Conservation (phyloP, 1,284 basidiomycete species). For the Rhodotorula sp. region DNA sequence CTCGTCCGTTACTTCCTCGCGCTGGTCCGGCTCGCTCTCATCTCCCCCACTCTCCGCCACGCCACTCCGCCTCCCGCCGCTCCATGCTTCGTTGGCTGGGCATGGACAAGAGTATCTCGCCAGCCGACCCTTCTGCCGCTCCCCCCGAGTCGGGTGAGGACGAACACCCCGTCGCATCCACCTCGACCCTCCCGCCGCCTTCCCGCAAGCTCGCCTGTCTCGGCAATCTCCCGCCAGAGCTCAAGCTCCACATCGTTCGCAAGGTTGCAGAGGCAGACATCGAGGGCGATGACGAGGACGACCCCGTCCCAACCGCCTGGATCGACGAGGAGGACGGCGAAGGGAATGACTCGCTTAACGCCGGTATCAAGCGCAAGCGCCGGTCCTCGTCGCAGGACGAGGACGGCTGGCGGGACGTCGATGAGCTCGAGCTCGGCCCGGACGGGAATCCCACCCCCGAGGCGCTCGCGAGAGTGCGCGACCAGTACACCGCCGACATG, state of each 20-base stretch:
- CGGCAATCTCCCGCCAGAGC: conserved; percentile 30
- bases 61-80: too few species aligned
- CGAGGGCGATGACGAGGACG: conserved; percentile 5
- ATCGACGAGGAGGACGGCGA: conserved; percentile 8
- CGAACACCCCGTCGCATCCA: background rate
- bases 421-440: background rate
- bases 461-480: background rate
- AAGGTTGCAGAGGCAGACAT: conserved; percentile 16
- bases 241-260: conserved; percentile 37
- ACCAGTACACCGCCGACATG: background rate
- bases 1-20: too few species aligned
- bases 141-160: background rate
- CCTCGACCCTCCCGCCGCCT: background rate
- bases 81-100: too few species aligned
- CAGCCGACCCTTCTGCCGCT: too few species aligned
- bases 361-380: background rate
- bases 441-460: conserved; percentile 4
- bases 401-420: conserved; percentile 7
- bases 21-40: too few species aligned
- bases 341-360: background rate
- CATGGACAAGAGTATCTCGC: too few species aligned
- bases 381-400: background rate
- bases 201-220: conserved; percentile 16
- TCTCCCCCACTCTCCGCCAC: too few species aligned
- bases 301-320: background rate